Conservation (phyloP, 1,139 yeast genomes). For the Taiozyma sp. region DNA sequence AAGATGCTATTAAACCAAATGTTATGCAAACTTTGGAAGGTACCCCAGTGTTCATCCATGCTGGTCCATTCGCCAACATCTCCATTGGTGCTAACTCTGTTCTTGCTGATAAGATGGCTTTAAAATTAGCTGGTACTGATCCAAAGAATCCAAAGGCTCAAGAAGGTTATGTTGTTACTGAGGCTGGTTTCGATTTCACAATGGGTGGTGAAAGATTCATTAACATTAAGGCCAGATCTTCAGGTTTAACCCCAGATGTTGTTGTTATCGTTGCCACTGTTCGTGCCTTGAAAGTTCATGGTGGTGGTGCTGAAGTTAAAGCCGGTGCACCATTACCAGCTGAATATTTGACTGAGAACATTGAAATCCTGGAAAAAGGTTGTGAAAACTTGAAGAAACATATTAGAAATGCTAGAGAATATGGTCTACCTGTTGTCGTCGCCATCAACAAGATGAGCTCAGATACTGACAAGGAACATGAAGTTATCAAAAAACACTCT, state of each 20-base stretch:
- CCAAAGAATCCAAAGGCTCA: slow-evolving; percentile 45
- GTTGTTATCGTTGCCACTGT: slow-evolving; percentile 97
- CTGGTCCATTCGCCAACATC: slow-evolving; percentile 98
- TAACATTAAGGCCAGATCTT: slow-evolving; percentile 92
- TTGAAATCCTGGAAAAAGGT: slow-evolving; percentile 78
- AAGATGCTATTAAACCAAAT: slow-evolving; percentile 97
- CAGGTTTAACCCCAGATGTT: slow-evolving; percentile 87
- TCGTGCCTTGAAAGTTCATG: slow-evolving; percentile 95
- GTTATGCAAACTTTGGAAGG: slow-evolving; percentile 98
- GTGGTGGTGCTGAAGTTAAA: slow-evolving; percentile 97
- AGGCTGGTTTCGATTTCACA: slow-evolving; percentile 98
- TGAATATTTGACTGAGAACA: slow-evolving; percentile 82
- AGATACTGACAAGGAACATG: slow-evolving; percentile 82
- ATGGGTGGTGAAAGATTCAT: slow-evolving; percentile 99
- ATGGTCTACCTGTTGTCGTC: slow-evolving; percentile 92
- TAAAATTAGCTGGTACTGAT: slow-evolving; percentile 82
- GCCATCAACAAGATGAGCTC: slow-evolving; percentile 92
- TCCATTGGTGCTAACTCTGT: slow-evolving; percentile 96
- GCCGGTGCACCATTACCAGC: slow-evolving; percentile 91
- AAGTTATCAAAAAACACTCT: slow-evolving; percentile 78
- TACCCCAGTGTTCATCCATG: slow-evolving; percentile 96
- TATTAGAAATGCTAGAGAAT: slow-evolving; percentile 78
- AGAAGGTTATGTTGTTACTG: slow-evolving; percentile 92
- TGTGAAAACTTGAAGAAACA: slow-evolving; percentile 91
- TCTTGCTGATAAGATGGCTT: slow-evolving; percentile 91